Conservation (phyloP, 2,329 filamentous ascomycete species). For the Ophiostoma sp. region DNA sequence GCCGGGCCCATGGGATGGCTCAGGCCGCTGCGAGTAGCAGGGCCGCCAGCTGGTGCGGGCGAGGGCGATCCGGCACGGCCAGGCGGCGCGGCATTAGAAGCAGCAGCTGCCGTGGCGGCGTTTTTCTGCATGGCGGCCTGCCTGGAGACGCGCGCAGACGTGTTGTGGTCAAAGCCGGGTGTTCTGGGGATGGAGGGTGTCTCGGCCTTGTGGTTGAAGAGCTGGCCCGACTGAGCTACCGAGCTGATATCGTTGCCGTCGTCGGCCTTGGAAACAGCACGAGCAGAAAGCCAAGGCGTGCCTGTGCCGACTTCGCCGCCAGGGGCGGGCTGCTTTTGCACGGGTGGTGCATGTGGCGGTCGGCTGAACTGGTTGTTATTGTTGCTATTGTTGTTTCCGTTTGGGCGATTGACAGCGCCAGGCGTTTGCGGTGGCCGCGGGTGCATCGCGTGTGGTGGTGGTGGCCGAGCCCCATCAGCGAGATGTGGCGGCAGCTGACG, state of each 20-base stretch:
- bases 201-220: conserved; percentile 69
- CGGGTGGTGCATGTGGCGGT: conserved; percentile 16
- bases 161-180: conserved; percentile 75
- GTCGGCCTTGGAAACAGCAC: conserved; percentile 53
- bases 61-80: conserved; percentile 1
- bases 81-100: background rate
- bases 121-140: conserved; percentile 9
- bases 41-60: conserved; percentile 3
- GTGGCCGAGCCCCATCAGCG: conserved; percentile 17
- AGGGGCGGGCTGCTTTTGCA: background rate
- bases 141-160: conserved; percentile 41
- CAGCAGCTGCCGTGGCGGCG: conserved; percentile 3
- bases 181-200: conserved; percentile 86
- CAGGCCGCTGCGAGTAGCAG: conserved; percentile 31
- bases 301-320: conserved; percentile 26
- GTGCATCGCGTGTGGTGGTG: background rate
- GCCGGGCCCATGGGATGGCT: conserved; percentile 47
- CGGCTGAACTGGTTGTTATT: conserved; percentile 24
- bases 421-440: conserved; percentile 27
- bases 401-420: background rate
- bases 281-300: conserved; percentile 65
- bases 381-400: conserved; percentile 18
- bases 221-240: conserved; percentile 43
- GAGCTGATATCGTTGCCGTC: conserved; percentile 39
- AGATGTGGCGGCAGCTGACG: conserved; percentile 27